Conservation (phyloP, 305 asterid species). For the Rubia occidens region DNA sequence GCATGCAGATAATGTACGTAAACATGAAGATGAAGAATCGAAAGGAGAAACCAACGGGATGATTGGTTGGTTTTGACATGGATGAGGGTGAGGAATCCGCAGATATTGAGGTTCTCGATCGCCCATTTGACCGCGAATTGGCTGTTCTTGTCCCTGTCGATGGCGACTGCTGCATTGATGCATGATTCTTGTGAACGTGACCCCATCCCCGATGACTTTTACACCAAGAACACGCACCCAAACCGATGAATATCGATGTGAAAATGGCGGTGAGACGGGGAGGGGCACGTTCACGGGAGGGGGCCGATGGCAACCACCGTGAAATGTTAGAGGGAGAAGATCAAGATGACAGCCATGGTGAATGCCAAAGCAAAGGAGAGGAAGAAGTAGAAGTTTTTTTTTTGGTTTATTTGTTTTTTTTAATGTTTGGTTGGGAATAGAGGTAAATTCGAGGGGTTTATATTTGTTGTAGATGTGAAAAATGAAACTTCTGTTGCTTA, state of each 20-base stretch:
- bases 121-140: conserved; percentile 79
- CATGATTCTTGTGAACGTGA: conserved; percentile 20
- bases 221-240: background rate
- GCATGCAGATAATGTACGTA: background rate
- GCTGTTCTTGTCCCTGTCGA: conserved; percentile 79
- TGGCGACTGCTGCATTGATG: conserved; percentile 48
- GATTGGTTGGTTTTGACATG: conserved; percentile 45
- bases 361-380: conserved; percentile 20
- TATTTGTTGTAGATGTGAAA: background rate
- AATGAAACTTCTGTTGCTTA: background rate
- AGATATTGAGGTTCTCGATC: conserved; percentile 42
- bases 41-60: conserved; percentile 34
- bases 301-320: background rate
- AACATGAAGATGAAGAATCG: background rate
- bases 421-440: background rate
- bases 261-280: background rate
- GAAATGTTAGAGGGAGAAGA: background rate
- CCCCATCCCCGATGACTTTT: conserved; percentile 11
- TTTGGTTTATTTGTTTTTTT: background rate
- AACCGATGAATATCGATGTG: background rate
- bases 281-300: conserved; percentile 2
- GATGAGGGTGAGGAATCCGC: conserved; percentile 41
- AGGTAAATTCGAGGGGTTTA: background rate
- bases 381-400: background rate
- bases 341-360: conserved; percentile 14